Evolutionary conservation across 345 rosid genomes (phyloP).

Genomic region (Citrus maxima): DNA sequence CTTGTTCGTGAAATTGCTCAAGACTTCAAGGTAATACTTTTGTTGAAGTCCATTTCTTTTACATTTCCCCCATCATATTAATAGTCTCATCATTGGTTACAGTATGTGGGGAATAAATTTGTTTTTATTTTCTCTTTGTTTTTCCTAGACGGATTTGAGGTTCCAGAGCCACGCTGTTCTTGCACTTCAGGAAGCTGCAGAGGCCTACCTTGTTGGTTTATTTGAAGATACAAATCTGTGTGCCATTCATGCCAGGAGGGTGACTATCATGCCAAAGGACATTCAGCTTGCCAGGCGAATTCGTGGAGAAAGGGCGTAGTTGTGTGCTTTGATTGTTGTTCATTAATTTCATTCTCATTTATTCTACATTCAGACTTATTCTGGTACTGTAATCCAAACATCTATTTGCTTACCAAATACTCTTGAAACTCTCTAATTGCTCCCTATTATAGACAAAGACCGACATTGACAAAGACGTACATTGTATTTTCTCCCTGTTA

Average conservation of each 20-base stretch:
- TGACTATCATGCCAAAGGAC: slow-evolving; percentile 42
- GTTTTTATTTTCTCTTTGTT: not conserved
- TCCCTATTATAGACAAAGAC: not conserved
- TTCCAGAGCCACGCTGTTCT: slow-evolving; percentile 46
- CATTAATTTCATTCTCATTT: not conserved
- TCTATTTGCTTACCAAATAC: not conserved
- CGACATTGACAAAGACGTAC: not conserved
- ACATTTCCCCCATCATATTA: not conserved
- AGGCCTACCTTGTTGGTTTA: slow-evolving; percentile 43
- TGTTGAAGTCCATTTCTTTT: not conserved
- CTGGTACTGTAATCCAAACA: slow-evolving; percentile 2
- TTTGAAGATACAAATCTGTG: slow-evolving; percentile 40
- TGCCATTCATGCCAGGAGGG: slow-evolving; percentile 38
- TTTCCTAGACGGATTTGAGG: slow-evolving; percentile 38
- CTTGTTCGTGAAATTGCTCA: slow-evolving; percentile 65
- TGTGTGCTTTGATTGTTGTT: slow-evolving; percentile 3
- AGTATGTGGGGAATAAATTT: not conserved
- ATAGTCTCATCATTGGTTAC: not conserved
- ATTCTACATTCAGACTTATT: not conserved
- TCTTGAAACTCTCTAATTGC: not conserved
- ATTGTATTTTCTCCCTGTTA: too few species aligned
- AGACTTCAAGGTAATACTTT: slow-evolving; percentile 45
- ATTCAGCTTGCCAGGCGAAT: slow-evolving; percentile 38
- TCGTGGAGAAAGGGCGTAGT: slow-evolving; percentile 34
- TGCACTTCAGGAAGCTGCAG: slow-evolving; percentile 47